A percentile compares a stretch with the other conserved stretches of the same genome.
phyloP scores from a whole-genome alignment of 2,329 filamentous ascomycete species.

The Reticulascus tulasneorum region DNA sequence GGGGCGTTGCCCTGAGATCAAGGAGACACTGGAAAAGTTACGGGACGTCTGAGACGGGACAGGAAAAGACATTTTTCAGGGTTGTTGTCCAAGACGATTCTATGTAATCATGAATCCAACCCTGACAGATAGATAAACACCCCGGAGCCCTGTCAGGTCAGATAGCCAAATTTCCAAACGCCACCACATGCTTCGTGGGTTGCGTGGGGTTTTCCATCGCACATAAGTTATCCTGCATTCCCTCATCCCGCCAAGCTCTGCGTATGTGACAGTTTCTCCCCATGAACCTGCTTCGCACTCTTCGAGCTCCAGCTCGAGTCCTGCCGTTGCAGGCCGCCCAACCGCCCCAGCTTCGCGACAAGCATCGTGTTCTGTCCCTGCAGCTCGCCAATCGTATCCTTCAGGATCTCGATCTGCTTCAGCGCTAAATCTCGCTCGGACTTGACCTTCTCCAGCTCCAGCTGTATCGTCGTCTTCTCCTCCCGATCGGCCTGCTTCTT shows the following conservation, averaged over 20 bases:
- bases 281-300: constrained; percentile 3
- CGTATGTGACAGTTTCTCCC: neutral
- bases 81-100: too few species aligned
- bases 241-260: neutral
- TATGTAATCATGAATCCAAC: too few species aligned
- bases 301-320: constrained; percentile 31
- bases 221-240: too few species aligned
- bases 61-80: constrained; percentile 11
- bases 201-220: too few species aligned
- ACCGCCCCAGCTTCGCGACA: constrained; percentile 44
- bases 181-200: too few species aligned
- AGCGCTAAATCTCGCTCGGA: constrained; percentile 49
- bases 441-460: constrained; percentile 49
- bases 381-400: constrained; percentile 50
- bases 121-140: too few species aligned
- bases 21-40: constrained; percentile 5
- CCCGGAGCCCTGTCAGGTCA: too few species aligned
- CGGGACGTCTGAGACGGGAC: constrained; percentile 5
- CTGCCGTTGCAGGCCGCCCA: constrained; percentile 17
- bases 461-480: constrained; percentile 42
- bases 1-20: neutral
- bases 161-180: too few species aligned
- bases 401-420: constrained; percentile 52
- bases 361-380: constrained; percentile 58
- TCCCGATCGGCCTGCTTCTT: constrained; percentile 51